Conservation (phyloP, 1,139 yeast genomes). For the Geotrichum klebahnii region DNA sequence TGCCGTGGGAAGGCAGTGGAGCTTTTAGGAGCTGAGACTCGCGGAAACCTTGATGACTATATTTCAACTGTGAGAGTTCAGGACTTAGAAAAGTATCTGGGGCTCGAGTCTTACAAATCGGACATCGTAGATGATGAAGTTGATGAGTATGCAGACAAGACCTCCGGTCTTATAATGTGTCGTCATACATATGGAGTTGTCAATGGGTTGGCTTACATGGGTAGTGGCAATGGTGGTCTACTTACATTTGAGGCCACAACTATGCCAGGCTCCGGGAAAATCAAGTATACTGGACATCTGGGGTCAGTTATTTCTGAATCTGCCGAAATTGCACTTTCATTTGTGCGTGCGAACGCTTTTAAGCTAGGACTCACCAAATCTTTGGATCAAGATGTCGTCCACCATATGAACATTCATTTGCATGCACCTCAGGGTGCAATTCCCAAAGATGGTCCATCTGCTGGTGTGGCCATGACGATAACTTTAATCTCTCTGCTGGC, state of each 20-base stretch:
- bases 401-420: constrained; percentile 62
- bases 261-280: constrained; percentile 49
- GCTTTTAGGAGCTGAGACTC: constrained; percentile 46
- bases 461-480: constrained; percentile 86
- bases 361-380: constrained; percentile 37
- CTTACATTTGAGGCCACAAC: constrained; percentile 76
- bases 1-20: constrained; percentile 84
- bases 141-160: constrained; percentile 31
- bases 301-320: constrained; percentile 83
- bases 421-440: constrained; percentile 90
- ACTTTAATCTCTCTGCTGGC: constrained; percentile 70
- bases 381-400: constrained; percentile 43
- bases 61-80: constrained; percentile 22
- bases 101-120: constrained; percentile 42
- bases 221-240: constrained; percentile 84
- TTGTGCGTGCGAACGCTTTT: constrained; percentile 59
- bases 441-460: constrained; percentile 90
- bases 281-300: constrained; percentile 73
- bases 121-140: constrained; percentile 39
- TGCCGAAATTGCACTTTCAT: constrained; percentile 71
- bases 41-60: constrained; percentile 28
- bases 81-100: constrained; percentile 47
- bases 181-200: constrained; percentile 64
- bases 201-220: constrained; percentile 85
- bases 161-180: constrained; percentile 32